Evolutionary conservation across 345 rosid species (phyloP), one percentile per base, ranked within the genome.

Genomic region (Citrus reticulata): DNA sequence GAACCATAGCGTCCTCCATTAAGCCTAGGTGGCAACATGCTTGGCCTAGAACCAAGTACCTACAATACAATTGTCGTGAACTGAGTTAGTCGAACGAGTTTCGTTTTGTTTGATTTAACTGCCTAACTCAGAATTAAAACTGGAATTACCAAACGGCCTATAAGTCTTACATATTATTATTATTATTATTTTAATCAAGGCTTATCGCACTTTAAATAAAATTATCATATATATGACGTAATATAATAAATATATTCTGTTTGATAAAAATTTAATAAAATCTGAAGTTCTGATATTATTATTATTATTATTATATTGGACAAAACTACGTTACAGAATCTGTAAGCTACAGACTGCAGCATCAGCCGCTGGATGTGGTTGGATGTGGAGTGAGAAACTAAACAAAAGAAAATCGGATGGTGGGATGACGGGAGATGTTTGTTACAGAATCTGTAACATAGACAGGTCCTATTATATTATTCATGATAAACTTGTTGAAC

Each of bases 1-100:
- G 90, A 61, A 85, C 97, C 97, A 96, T 89, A 4, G 99, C 98
- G 81, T 96, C 99, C 86, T 96, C 99, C 98, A 96, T 91, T 7
- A 96, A 85, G 54, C 99, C 99, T 1, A 96, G 84, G 74, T 94
- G 94, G 84, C 93, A 88, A 74, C 99, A 96, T 7, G 98, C 99
- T 86, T 93, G 95, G 25, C 99, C 99, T 59, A 94, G 75, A 46
- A 94, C 91, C 81, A 84, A 75, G 80, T 91, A 96, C 89, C 99
- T 96, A 51, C 24, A 35, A 35, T 46, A 46, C 16, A 46, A 46
- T 11, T 4, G 24, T 55, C 24, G 72, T n/a, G 60, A 22, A 29
- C 19, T 11, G 71, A 64, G 70, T 74, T 19, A 25, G 30, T 13
- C 16, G 14, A 37, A 61, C 72, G 57, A 68, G 55, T 68, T n/a